Evolutionary conservation across 495 filamentous ascomycete species (phyloP).

Genomic region (Penicillium daleae): DNA sequence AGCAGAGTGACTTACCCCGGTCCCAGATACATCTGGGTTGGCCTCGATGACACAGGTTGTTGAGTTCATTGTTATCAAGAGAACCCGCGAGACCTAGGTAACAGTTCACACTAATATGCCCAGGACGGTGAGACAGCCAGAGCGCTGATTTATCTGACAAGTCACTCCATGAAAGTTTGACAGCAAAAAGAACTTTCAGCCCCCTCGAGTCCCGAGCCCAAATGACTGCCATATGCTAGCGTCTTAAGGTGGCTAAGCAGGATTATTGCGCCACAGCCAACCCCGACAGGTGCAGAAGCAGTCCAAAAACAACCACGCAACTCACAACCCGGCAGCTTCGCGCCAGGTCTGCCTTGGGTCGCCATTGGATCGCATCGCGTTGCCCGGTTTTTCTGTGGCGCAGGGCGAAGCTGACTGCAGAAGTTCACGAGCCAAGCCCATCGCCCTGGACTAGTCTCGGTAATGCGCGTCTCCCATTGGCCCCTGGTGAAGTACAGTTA

Average conservation of each 20-base stretch:
- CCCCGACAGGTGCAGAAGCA: not conserved
- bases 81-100: too few relatives aligned
- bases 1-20: constrained; percentile 13
- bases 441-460: constrained; percentile 12
- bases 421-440: constrained; percentile 5
- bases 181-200: not conserved
- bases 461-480: constrained; percentile 9
- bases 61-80: constrained; percentile 22
- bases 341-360: not conserved
- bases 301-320: not conserved
- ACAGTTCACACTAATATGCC: not conserved
- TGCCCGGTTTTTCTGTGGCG: constrained; percentile 9
- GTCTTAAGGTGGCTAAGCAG: not conserved
- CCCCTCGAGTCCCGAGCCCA: not conserved
- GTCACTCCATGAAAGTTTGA: not conserved
- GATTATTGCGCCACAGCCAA: constrained; percentile 8
- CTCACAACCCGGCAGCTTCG: not conserved
- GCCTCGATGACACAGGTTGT: constrained; percentile 20
- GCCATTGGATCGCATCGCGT: constrained; percentile 16
- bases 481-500: constrained; percentile 6
- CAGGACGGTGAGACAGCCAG: not conserved
- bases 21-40: constrained; percentile 24
- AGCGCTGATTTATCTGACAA: not conserved
- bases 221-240: not conserved
- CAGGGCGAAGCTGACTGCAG: constrained; percentile 14